These are phyloP conservation scores for Trichoderma asperellum DNA, from an alignment of 2,329 filamentous ascomycete species.

Conservation along the genomic window DNA sequence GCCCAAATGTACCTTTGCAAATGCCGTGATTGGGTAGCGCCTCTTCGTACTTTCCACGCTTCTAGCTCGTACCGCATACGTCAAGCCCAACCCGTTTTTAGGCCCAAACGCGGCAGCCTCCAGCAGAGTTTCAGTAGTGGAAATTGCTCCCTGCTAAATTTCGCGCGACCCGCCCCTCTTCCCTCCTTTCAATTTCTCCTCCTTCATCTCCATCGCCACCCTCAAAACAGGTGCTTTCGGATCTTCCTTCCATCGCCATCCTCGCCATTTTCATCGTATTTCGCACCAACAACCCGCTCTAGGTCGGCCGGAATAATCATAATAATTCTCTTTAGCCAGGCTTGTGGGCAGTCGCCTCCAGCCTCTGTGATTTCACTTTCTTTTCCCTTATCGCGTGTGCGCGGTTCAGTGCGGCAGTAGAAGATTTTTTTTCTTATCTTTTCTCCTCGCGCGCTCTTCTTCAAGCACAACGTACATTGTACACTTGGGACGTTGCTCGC, in stretches of 20 bases:
- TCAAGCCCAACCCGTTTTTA: background rate
- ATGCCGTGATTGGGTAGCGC: background rate
- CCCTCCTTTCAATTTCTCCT: slow-evolving; percentile 28
- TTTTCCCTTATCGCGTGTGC: slow-evolving; percentile 25
- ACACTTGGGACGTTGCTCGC: slow-evolving; percentile 29
- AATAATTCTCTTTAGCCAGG: slow-evolving; percentile 17
- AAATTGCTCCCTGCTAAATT: slow-evolving; percentile 9
- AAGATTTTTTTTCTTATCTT: slow-evolving; percentile 30
- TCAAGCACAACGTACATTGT: slow-evolving; percentile 30
- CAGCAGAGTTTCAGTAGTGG: slow-evolving; percentile 24
- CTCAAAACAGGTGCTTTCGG: slow-evolving; percentile 1
- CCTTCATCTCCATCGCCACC: slow-evolving; percentile 26
- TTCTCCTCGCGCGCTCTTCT: slow-evolving; percentile 27
- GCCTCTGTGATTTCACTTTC: slow-evolving; percentile 28
- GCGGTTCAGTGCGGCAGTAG: slow-evolving; percentile 32
- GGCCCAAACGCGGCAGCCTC: slow-evolving; percentile 15
- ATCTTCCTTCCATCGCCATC: slow-evolving; percentile 11
- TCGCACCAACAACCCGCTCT: slow-evolving; percentile 3
- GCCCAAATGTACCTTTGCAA: background rate
- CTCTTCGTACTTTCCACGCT: background rate
- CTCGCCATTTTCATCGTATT: slow-evolving; percentile 11
- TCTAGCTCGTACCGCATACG: background rate
- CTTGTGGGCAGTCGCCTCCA: slow-evolving; percentile 24
- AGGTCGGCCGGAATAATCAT: slow-evolving; percentile 18
- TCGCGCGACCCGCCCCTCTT: slow-evolving; percentile 26